Conservation (phyloP, 192 early-diverging fungal genomes). For the Gryganskiella cystojenkinii region DNA sequence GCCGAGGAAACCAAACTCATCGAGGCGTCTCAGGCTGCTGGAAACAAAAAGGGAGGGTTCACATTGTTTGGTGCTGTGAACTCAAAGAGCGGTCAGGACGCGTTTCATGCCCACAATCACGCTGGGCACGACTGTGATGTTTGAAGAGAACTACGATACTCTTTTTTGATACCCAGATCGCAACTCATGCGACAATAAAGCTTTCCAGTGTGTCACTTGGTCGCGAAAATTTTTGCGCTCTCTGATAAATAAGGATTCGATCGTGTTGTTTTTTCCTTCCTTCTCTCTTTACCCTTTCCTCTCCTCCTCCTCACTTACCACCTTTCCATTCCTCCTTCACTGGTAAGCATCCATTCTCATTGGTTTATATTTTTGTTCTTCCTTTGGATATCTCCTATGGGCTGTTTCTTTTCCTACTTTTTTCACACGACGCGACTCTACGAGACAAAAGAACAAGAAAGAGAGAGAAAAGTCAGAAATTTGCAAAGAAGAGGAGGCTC, state of each 20-base stretch:
- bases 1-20: conserved; percentile 4
- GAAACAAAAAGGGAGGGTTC: neutral
- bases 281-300: neutral
- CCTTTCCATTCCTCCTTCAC: neutral
- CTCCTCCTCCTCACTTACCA: neutral
- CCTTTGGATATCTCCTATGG: neutral
- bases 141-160: neutral
- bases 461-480: no score
- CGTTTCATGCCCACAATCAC: neutral
- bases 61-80: neutral
- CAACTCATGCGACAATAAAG: neutral
- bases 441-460: neutral
- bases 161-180: conserved; percentile 3
- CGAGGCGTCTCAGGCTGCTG: neutral
- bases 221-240: no score
- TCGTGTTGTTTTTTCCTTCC: neutral
- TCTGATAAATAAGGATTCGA: neutral
- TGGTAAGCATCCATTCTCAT: conserved; percentile 3
- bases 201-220: no score
- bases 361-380: neutral
- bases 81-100: conserved; percentile 5
- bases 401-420: neutral
- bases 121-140: conserved; percentile 1
- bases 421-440: neutral
- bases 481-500: no score